phyloP scores from a whole-genome alignment of 78 protist species.

The Dictyostelium purpureum region DNA sequence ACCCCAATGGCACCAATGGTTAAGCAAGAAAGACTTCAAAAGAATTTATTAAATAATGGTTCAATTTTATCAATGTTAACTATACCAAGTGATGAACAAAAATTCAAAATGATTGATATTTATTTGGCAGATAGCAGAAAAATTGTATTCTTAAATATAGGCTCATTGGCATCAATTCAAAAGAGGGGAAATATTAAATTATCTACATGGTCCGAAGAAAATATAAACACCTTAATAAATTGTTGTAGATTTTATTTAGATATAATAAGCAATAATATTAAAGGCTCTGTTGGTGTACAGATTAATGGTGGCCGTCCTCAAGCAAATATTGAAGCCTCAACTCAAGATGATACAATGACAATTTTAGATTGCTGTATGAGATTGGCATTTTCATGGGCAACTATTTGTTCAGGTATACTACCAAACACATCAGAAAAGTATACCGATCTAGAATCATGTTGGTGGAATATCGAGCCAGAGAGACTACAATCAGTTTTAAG shows the following conservation, averaged over 20 bases:
- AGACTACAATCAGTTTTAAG: background rate
- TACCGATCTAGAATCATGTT: background rate
- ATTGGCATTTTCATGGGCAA: constrained; percentile 42
- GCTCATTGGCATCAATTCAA: background rate
- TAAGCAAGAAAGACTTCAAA: too few species aligned
- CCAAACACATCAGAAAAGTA: background rate
- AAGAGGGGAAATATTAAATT: background rate
- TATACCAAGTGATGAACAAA: constrained; percentile 31
- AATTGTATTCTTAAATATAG: constrained; percentile 29
- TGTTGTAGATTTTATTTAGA: constrained; percentile 32
- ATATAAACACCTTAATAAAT: constrained; percentile 8
- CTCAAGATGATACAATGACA: constrained; percentile 16
- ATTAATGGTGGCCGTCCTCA: too few species aligned
- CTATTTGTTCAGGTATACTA: background rate
- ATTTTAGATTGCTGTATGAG: constrained; percentile 62
- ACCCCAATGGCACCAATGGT: too few species aligned
- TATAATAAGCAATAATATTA: background rate
- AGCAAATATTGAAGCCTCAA: background rate
- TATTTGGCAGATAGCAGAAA: constrained; percentile 46
- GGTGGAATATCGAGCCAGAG: constrained; percentile 40
- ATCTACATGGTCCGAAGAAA: constrained; percentile 26
- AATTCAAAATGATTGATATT: constrained; percentile 53
- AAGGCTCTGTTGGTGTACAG: background rate
- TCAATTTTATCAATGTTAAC: constrained; percentile 16
- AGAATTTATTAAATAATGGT: background rate